These are phyloP conservation scores for Guillardia theta DNA, from an alignment of 78 protist species.

Conservation along the genomic window DNA sequence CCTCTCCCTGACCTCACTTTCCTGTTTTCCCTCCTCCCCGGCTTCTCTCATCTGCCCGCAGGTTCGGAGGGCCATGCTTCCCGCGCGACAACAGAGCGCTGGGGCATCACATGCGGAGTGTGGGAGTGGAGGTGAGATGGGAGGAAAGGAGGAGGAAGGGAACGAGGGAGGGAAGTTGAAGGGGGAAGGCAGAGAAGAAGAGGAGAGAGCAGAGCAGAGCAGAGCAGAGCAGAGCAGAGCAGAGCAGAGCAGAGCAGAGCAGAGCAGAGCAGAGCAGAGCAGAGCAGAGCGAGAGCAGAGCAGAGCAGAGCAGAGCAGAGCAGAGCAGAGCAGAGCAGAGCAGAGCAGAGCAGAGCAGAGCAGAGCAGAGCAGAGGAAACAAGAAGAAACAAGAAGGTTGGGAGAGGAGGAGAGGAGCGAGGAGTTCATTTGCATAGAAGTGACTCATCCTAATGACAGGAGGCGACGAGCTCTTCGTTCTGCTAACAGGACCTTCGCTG, in stretches of 20 bases:
- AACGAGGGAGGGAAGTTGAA: neutral
- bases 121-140: neutral
- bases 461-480: no score
- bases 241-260: conserved; percentile 5
- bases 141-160: neutral
- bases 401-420: no score
- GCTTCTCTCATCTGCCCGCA: neutral
- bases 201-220: neutral
- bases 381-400: no score
- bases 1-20: no score
- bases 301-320: conserved; percentile 16
- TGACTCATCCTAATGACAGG: no score
- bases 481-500: no score
- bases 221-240: neutral
- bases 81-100: conserved; percentile 71
- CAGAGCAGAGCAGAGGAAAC: no score
- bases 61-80: conserved; percentile 69
- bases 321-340: conserved; percentile 16
- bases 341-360: conserved; percentile 16
- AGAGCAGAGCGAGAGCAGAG: conserved; percentile 16
- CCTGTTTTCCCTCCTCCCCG: neutral
- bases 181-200: neutral
- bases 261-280: conserved; percentile 16
- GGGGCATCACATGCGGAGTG: neutral
- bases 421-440: no score